Conservation (phyloP, 2,329 filamentous ascomycete species). For the Pseudogymnoascus pannorum region DNA sequence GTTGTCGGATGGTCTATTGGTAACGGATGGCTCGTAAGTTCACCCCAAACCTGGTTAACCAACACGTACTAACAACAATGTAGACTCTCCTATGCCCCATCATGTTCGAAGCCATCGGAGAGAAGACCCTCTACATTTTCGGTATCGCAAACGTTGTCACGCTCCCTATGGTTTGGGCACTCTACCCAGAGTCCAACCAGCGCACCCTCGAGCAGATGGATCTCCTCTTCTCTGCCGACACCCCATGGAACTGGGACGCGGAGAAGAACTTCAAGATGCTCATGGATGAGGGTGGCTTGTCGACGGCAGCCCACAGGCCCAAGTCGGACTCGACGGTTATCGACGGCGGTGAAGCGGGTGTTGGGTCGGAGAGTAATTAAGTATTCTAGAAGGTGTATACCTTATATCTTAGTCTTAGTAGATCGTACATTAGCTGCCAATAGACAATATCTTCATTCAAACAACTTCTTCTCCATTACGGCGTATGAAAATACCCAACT, state of each 20-base stretch:
- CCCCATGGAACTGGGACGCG: conserved; percentile 21
- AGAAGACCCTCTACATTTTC: conserved; percentile 28
- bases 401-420: neutral
- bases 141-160: conserved; percentile 24
- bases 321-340: neutral
- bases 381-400: neutral
- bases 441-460: neutral
- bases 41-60: conserved; percentile 18
- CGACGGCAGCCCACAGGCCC: neutral
- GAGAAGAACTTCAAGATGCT: conserved; percentile 19
- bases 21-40: conserved; percentile 54
- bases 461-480: neutral
- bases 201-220: conserved; percentile 24
- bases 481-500: neutral
- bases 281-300: conserved; percentile 3
- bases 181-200: conserved; percentile 23
- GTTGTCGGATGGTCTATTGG: conserved; percentile 71
- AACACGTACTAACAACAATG: too few species aligned
- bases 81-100: conserved; percentile 29
- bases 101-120: conserved; percentile 26
- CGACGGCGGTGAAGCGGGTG: neutral
- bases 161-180: conserved; percentile 22
- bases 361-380: neutral
- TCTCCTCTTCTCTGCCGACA: conserved; percentile 24
- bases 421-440: neutral